These are phyloP conservation scores for Phytophthora chlamydospora DNA, from an alignment of 352 stramenopile genomes.

Conservation along the genomic window DNA sequence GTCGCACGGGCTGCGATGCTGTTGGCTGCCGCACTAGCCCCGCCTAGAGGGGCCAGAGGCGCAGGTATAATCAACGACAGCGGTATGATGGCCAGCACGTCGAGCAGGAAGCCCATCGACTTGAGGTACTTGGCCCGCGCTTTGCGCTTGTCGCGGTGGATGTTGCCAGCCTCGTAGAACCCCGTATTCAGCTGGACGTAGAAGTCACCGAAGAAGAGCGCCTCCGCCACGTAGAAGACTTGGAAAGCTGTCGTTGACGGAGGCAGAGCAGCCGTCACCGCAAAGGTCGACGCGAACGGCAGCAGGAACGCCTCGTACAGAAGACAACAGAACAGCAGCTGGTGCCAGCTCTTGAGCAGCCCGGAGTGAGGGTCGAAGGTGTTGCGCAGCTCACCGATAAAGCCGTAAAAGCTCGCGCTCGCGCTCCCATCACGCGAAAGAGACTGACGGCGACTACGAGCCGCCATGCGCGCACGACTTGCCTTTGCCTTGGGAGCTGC, in stretches of 20 bases:
- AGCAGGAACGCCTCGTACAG: conserved; percentile 59
- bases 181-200: conserved; percentile 65
- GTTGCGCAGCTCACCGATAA: conserved; percentile 39
- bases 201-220: conserved; percentile 57
- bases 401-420: conserved; percentile 21
- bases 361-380: conserved; percentile 59
- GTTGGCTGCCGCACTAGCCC: no score
- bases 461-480: background rate
- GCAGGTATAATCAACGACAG: conserved; percentile 38
- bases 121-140: conserved; percentile 47
- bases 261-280: conserved; percentile 9
- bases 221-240: conserved; percentile 44
- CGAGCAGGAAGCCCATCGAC: conserved; percentile 51
- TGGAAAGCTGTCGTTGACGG: conserved; percentile 18
- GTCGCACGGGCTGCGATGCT: background rate
- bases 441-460: conserved; percentile 1
- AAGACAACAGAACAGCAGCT: conserved; percentile 49
- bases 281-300: conserved; percentile 48
- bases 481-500: no score
- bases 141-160: conserved; percentile 47
- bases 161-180: conserved; percentile 63
- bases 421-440: background rate
- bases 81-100: conserved; percentile 47
- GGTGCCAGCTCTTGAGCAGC: conserved; percentile 54
- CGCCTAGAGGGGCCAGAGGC: background rate